A percentile compares a stretch with the other conserved stretches of the same genome.
Evolutionary conservation across 148 eudicot species (phyloP).

Genomic region (Beta vulgaris): DNA sequence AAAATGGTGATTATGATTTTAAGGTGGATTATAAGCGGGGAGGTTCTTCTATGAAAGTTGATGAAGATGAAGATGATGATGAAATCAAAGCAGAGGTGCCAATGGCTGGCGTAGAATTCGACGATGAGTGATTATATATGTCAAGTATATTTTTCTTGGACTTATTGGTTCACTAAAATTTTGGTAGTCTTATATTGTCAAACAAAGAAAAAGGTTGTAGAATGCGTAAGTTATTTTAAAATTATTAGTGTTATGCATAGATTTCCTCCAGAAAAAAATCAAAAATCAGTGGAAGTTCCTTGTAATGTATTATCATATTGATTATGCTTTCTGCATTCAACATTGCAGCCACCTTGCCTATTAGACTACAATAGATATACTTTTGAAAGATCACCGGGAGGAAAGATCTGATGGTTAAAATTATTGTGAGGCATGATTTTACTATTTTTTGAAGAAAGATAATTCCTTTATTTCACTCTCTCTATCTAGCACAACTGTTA

Average conservation of each 20-base stretch:
- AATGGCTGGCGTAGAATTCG: conserved; percentile 38
- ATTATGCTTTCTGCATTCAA: neutral
- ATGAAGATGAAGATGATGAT: conserved; percentile 42
- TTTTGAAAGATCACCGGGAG: too few species aligned
- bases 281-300: neutral
- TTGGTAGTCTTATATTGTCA: conserved; percentile 21
- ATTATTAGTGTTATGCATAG: conserved; percentile 9
- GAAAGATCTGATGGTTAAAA: too few species aligned
- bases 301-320: neutral
- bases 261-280: too few species aligned
- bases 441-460: too few species aligned
- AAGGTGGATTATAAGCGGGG: conserved; percentile 64
- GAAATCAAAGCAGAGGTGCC: conserved; percentile 58
- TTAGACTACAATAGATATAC: too few species aligned
- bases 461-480: too few species aligned
- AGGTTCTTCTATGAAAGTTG: conserved; percentile 49
- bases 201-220: neutral
- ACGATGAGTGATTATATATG: conserved; percentile 30
- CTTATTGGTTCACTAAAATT: conserved; percentile 11
- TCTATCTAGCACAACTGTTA: too few species aligned
- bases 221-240: neutral
- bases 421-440: too few species aligned
- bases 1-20: conserved; percentile 68
- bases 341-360: neutral
- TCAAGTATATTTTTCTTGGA: neutral